Percentiles rank a stretch among this genome's conserved stretches.
Evolutionary conservation across 805 yeast species (phyloP).

Genomic region (Lipomyces sp.): DNA sequence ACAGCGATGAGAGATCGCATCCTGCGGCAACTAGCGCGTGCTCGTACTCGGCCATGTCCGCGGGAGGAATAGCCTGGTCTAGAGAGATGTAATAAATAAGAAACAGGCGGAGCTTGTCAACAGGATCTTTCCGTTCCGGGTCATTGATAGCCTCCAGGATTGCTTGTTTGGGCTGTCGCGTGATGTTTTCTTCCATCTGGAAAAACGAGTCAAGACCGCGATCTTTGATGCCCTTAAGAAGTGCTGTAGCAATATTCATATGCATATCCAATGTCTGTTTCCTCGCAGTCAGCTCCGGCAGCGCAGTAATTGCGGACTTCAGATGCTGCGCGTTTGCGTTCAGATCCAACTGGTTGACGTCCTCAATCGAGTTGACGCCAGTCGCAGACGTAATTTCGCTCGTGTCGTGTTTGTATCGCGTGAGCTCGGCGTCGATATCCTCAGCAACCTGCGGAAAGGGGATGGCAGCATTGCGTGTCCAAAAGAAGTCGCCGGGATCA

Average conservation of each 20-base stretch:
- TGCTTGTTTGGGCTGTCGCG: constrained; percentile 46
- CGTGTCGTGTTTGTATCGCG: constrained; percentile 80
- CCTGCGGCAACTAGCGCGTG: constrained; percentile 54
- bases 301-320: constrained; percentile 73
- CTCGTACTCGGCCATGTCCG: constrained; percentile 63
- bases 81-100: constrained; percentile 63
- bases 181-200: constrained; percentile 85
- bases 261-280: constrained; percentile 91
- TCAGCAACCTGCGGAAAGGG: constrained; percentile 99
- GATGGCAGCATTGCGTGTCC: constrained; percentile 76
- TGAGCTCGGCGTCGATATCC: constrained; percentile 80
- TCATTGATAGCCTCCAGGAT: constrained; percentile 52
- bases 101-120: constrained; percentile 84
- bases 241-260: constrained; percentile 86
- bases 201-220: constrained; percentile 85
- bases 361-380: constrained; percentile 67
- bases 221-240: constrained; percentile 79
- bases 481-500: constrained; percentile 90
- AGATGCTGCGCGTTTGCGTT: constrained; percentile 42
- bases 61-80: constrained; percentile 44
- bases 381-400: constrained; percentile 77
- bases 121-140: constrained; percentile 53
- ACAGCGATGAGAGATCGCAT: constrained; percentile 57
- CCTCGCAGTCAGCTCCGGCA: constrained; percentile 88
- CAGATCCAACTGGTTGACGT: constrained; percentile 50